Base-by-base conservation (phyloP, 176 grass and related monocot genomes). In the Carex littledalei region DNA sequence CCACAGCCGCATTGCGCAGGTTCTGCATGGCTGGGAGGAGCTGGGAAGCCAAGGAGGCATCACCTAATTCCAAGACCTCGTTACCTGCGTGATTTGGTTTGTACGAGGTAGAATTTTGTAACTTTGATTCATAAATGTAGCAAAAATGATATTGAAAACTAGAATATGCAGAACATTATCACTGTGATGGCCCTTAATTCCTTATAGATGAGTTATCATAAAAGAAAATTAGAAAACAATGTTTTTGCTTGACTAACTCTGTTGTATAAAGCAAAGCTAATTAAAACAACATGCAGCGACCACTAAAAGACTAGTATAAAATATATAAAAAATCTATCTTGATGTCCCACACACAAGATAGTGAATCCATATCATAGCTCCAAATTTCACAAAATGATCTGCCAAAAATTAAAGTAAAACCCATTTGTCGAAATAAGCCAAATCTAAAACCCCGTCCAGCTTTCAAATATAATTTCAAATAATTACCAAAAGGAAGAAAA, bases 11-110 rank as follows among this genome's bases (percentile, higher is more conserved):
- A 15, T 85, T 67, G 76, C 65, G 73, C 84, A 98, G 86, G 88
- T 98, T 98, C 85, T 98, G 89, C 93, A 98, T 88, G 24, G 95
- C 95, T 0, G 95, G 93, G 14, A 98, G 87, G 62, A 98, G 95
- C 43, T 94, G 91, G 0, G 89, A 73, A 78, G 91, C 52, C 18
- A 98, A 88, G 4, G 85, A 5, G 47, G 91, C 85, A 71, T 98
- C 95, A 8, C 93, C 93, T 55, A 93, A 91, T 88, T 93, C 93
- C 63, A 98, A 83, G 26, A 93, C 95, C 86, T 98, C 95, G 76
- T 98, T 98, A 77, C 95, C 95, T 83, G 79, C 3, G 17, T 21
- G 39, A 81, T 47, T 78, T 78, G 24, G 17, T 78, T 56, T 55
- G 22, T 22, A 56, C 55, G 14, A 55, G 74, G 4, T 14, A 34